Percentiles rank a stretch among this genome's conserved stretches.
Conservation (phyloP, 1,139 yeast species). For the Scheffersomyces titani region DNA sequence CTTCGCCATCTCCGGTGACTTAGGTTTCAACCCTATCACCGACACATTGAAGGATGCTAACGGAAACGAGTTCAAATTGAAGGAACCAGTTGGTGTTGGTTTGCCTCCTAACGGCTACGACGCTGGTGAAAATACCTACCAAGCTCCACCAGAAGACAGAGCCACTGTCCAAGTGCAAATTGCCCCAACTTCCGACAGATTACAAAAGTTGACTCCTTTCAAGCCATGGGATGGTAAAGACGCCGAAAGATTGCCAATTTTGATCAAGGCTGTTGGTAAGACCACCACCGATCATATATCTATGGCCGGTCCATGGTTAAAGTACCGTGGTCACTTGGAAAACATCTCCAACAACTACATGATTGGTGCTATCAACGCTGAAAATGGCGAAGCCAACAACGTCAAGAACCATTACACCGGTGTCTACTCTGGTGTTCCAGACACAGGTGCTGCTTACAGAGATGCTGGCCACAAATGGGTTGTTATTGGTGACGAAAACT, state of each 20-base stretch:
- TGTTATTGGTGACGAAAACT: conserved; percentile 98
- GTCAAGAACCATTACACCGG: conserved; percentile 91
- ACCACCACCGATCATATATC: conserved; percentile 99
- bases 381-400: conserved; percentile 92
- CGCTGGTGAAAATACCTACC: conserved; percentile 94
- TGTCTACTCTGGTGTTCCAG: conserved; percentile 93
- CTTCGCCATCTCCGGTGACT: conserved; percentile 94
- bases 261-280: conserved; percentile 96
- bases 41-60: conserved; percentile 91
- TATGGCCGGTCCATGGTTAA: conserved; percentile 99
- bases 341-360: conserved; percentile 98
- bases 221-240: conserved; percentile 93
- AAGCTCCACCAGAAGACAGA: conserved; percentile 95
- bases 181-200: conserved; percentile 75
- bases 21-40: conserved; percentile 96
- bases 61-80: conserved; percentile 93
- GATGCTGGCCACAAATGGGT: conserved; percentile 93
- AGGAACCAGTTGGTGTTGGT: conserved; percentile 90
- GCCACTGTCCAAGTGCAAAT: conserved; percentile 70
- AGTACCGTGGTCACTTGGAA: conserved; percentile 99
- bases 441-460: conserved; percentile 93
- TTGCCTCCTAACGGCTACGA: conserved; percentile 93
- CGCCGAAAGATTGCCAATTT: conserved; percentile 83
- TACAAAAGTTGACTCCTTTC: conserved; percentile 52
- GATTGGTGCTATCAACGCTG: conserved; percentile 99